Conservation (phyloP, 208 protist genomes). For the Crithidia brevicula region DNA sequence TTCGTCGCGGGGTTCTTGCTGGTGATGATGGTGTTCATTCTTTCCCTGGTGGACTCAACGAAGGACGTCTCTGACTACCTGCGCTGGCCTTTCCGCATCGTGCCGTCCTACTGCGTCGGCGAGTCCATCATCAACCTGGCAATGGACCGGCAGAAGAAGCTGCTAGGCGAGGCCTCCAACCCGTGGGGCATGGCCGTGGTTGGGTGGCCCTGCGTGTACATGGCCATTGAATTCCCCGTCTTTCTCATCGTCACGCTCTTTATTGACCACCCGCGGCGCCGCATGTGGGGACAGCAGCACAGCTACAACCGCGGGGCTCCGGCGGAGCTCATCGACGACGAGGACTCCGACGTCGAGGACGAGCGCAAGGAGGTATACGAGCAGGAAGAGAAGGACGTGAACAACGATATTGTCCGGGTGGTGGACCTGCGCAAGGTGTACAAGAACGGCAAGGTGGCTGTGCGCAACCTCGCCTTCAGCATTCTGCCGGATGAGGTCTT, state of each 20-base stretch:
- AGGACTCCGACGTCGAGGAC: conserved; percentile 54
- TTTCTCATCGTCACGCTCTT: conserved; percentile 64
- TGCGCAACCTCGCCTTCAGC: conserved; percentile 73
- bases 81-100: conserved; percentile 63
- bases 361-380: conserved; percentile 58
- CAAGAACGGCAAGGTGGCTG: conserved; percentile 63
- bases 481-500: conserved; percentile 81
- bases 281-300: conserved; percentile 32
- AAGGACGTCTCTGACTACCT: conserved; percentile 41
- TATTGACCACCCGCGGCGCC: conserved; percentile 66
- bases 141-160: conserved; percentile 31
- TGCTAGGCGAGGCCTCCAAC: conserved; percentile 19
- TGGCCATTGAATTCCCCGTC: conserved; percentile 58
- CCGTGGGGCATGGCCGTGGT: conserved; percentile 48
- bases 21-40: conserved; percentile 58
- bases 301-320: conserved; percentile 35
- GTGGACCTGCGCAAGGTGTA: conserved; percentile 77
- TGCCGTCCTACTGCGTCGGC: conserved; percentile 80
- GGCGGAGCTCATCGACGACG: conserved; percentile 36
- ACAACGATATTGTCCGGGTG: conserved; percentile 59
- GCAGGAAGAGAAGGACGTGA: conserved; percentile 27
- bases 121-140: conserved; percentile 80
- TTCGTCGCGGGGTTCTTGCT: conserved; percentile 84
- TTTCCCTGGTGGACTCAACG: conserved; percentile 46
- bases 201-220: conserved; percentile 63